These are phyloP conservation scores for Zasmidium cellare DNA, from an alignment of 2,329 filamentous ascomycete species.

Conservation along the genomic window DNA sequence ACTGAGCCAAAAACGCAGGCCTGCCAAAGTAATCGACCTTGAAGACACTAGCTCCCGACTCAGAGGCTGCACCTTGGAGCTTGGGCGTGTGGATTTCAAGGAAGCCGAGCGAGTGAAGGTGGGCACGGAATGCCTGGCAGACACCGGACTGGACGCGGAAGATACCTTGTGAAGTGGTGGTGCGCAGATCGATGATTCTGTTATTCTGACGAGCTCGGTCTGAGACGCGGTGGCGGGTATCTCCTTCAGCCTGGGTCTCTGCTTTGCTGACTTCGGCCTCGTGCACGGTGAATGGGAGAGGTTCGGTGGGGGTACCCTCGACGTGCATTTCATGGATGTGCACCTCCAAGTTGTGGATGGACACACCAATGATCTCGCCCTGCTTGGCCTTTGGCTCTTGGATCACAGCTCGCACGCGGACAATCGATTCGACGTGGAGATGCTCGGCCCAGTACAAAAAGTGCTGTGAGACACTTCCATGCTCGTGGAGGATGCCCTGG, in stretches of 20 bases:
- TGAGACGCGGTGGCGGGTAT: conserved; percentile 61
- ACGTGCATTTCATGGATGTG: conserved; percentile 66
- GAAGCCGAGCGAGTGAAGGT: conserved; percentile 74
- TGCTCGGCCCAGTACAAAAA: conserved; percentile 89
- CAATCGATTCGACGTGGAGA: conserved; percentile 73
- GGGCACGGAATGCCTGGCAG: conserved; percentile 74
- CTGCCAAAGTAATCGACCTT: conserved; percentile 89
- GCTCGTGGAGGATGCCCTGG: conserved; percentile 73
- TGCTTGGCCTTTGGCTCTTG: conserved; percentile 66
- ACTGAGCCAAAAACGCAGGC: conserved; percentile 84
- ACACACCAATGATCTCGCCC: conserved; percentile 71
- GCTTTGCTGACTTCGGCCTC: conserved; percentile 65
- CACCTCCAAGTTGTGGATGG: conserved; percentile 74
- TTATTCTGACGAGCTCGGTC: conserved; percentile 75
- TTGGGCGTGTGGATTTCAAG: conserved; percentile 95
- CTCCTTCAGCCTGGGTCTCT: conserved; percentile 58
- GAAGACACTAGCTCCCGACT: conserved; percentile 90
- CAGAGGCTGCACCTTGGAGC: conserved; percentile 83
- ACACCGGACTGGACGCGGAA: conserved; percentile 84
- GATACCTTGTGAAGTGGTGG: conserved; percentile 81
- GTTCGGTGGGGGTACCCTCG: conserved; percentile 60
- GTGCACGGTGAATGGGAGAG: conserved; percentile 68
- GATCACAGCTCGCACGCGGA: conserved; percentile 72
- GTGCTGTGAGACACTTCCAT: conserved; percentile 64
- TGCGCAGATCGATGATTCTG: conserved; percentile 79